Base-by-base conservation (phyloP, 163 green algal genomes). In the Scenedesmus sp. region DNA sequence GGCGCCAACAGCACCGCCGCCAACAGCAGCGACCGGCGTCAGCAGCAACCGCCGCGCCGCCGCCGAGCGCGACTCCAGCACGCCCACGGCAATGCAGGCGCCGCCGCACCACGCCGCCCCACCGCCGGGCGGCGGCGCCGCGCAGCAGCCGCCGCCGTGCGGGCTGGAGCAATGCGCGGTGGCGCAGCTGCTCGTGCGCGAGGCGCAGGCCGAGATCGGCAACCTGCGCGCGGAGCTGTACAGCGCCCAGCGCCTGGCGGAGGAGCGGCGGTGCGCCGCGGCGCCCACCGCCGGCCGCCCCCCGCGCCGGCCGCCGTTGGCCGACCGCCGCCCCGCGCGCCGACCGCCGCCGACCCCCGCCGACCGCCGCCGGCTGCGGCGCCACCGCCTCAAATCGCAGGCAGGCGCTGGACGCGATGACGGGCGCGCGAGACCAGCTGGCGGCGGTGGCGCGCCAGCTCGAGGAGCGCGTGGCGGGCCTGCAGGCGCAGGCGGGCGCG, bases 191-290 rank as follows among this genome's bases (percentile, higher is more conserved):
- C 53, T 87, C 6, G 22, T 83, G 24, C 74, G 74, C 26, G 81
- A 89, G 67, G 81, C 81, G 3, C 84, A 89, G 70, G 60, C 70
- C 17, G 80, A 88, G 36, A 85, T 88, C 3, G 84, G 73, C 5
- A 53, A 67, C 9, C 70, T 88, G 48, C 70, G 84, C 0, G 82
- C 70, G 0, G 84, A 88, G 26, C 60, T 88, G 1, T 88, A 85
- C 36, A 85, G 69, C 53, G 70, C 63, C 0, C 47, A 57, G 0
- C 58, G 84, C 0, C 1, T 87, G 2, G 84, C 84, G 13, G 84
- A 88, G 33, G 84, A 88, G 72, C 75, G 84, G 26, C 66, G 48
- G 74, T 50, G 48, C 4, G 22, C 17, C 26, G 29, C 18, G 58
- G 11, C 17, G 58, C 24, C 36, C 36, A 71, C 9, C 60, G 34